Evolutionary conservation across 345 rosid species (phyloP).

Genomic region (Psidium guajava): DNA sequence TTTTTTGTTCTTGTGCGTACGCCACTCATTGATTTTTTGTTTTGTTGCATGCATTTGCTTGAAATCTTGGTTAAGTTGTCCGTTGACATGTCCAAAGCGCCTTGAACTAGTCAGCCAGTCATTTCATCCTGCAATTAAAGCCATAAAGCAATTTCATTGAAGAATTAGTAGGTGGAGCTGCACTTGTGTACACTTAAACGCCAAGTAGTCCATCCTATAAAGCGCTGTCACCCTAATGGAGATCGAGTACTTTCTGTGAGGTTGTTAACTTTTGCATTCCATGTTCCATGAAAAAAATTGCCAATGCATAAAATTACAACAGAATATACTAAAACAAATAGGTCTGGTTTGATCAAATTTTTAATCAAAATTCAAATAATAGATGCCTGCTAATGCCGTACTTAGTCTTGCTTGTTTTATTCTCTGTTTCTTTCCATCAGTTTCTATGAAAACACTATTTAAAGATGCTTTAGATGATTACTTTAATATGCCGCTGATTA

Average conservation of each 20-base stretch:
- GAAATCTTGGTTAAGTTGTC: not conserved
- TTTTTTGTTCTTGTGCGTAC: not conserved
- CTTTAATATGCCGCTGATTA: not conserved
- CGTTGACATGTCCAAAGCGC: not conserved
- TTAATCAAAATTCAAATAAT: not conserved
- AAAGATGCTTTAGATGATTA: not conserved
- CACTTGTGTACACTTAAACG: not conserved
- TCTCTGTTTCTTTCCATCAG: not conserved
- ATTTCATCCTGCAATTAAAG: not conserved
- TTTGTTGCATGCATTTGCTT: not conserved
- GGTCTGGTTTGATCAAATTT: not conserved
- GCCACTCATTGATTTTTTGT: not conserved
- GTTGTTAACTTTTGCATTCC: not conserved
- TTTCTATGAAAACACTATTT: not conserved
- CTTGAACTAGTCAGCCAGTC: not conserved
- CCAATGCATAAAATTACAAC: not conserved
- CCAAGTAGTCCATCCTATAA: not conserved
- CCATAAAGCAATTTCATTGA: not conserved
- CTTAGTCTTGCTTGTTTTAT: not conserved
- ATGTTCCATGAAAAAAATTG: not conserved
- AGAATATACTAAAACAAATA: not conserved
- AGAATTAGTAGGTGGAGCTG: not conserved
- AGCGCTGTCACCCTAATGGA: not conserved
- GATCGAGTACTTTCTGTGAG: not conserved
- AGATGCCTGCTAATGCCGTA: not conserved